Base-by-base conservation (phyloP, 345 rosid species). In the Boechera stricta region DNA sequence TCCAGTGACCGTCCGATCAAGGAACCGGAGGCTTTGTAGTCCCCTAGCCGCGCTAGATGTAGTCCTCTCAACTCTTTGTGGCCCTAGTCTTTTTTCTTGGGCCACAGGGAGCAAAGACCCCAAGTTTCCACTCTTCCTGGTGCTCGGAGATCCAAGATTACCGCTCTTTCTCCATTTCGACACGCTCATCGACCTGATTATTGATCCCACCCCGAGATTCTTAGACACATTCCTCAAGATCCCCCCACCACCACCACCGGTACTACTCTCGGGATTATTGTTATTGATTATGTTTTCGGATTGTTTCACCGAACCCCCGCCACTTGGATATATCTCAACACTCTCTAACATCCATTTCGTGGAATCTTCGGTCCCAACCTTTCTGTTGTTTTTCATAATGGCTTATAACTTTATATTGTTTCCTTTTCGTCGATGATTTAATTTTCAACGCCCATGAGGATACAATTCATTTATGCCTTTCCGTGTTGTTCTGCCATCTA, bases 11-110 rank as follows among this genome's bases (percentile, higher is more conserved):
- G 90, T 85, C 64, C 90, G 79, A 33, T 94, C 97, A 47, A 94
- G 90, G 77, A 94, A 94, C 69, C 93, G 85, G n/a, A 94, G 83
- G 69, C 92, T 89, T 56, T 88, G 83, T 45, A 92, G 85, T 31
- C 97, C 97, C 77, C 83, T 89, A 1, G 90, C 86, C 0, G 92
- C 95, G 1, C 87, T 67, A 0, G 97, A 86, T 2, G 84, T 82
- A 4, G 90, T 83, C 77, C 95, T 81, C 57, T 84, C 81, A 7
- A 86, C 75, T 68, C 61, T 85, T 0, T 42, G 78, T 3, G 79
- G 82, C 0, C 64, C 65, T 0, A 41, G 0, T 65, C 67, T 18
- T 31, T 56, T 69, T 41, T 3, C 32, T 5, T 13, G 6, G 45
- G 55, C 56, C 18, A 51, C 47, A 38, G 79, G 74, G 24, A 61